phyloP scores from a whole-genome alignment of 2,329 filamentous ascomycete genomes.

The Fusarium continuum region DNA sequence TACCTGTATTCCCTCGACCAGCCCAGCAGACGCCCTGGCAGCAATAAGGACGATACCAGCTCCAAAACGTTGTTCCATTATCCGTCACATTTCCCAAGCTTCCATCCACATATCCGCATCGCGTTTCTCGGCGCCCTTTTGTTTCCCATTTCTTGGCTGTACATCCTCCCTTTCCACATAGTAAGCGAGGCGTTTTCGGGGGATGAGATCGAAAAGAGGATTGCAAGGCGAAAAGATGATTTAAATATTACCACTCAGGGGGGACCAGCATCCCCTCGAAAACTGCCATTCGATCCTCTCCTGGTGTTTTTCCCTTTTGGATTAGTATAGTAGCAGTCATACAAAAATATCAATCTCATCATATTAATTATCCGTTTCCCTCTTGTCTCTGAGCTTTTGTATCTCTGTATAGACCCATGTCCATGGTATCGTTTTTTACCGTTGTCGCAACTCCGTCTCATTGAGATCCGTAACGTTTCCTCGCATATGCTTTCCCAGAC shows the following conservation, averaged over 20 bases:
- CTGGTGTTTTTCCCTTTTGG: constrained; percentile 34
- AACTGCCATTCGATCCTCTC: constrained; percentile 15
- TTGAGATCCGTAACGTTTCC: neutral
- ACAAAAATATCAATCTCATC: constrained; percentile 32
- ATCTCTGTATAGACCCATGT: neutral
- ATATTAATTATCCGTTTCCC: neutral
- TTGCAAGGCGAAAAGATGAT: constrained; percentile 20
- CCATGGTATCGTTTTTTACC: constrained; percentile 17
- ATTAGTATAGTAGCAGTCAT: constrained; percentile 39
- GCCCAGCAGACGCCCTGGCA: constrained; percentile 71
- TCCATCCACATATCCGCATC: constrained; percentile 11
- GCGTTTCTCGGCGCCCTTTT: constrained; percentile 15
- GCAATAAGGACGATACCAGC: constrained; percentile 47
- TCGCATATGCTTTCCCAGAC: constrained; percentile 5
- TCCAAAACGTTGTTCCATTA: no score
- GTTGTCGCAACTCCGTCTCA: constrained; percentile 11
- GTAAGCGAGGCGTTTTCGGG: constrained; percentile 48
- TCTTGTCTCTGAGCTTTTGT: neutral
- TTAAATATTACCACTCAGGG: neutral
- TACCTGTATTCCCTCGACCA: constrained; percentile 87
- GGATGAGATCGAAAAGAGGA: constrained; percentile 40
- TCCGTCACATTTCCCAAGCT: neutral
- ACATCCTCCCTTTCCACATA: constrained; percentile 42
- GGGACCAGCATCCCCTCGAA: neutral
- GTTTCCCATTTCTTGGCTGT: constrained; percentile 33